phyloP scores from a whole-genome alignment of 257 asterid genomes.

The Solanum pimpinellifolium region DNA sequence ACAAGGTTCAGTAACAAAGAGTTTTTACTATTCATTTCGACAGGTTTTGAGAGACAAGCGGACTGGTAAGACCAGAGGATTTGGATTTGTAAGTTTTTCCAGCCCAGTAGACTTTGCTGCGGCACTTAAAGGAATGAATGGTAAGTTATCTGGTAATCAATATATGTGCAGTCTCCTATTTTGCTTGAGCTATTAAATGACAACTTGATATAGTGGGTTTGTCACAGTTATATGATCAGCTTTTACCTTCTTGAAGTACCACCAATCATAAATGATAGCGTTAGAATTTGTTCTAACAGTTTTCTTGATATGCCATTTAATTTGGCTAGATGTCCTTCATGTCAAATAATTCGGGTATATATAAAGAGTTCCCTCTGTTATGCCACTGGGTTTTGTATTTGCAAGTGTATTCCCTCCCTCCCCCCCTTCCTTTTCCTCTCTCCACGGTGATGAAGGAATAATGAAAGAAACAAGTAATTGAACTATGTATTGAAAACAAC shows the following conservation, averaged over 20 bases:
- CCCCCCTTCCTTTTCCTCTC: background rate
- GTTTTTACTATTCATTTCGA: constrained; percentile 1
- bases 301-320: background rate
- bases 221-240: background rate
- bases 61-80: constrained; percentile 90
- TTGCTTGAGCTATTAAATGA: background rate
- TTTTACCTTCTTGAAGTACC: background rate
- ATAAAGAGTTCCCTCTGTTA: background rate
- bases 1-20: background rate
- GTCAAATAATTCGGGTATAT: background rate
- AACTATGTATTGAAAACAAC: background rate
- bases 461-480: background rate
- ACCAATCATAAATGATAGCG: background rate
- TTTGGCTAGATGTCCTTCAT: background rate
- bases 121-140: constrained; percentile 83
- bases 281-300: background rate
- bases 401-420: background rate
- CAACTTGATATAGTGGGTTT: background rate
- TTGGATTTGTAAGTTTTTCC: constrained; percentile 82
- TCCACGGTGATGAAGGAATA: background rate
- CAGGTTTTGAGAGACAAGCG: constrained; percentile 88
- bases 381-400: background rate
- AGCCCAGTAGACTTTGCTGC: constrained; percentile 74
- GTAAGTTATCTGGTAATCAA: constrained; percentile 17
- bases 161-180: background rate